Evolutionary conservation across 768 basidiomycete genomes (phyloP), one percentile per base, ranked within the genome.

Genomic region (Suillus tomentosus): DNA sequence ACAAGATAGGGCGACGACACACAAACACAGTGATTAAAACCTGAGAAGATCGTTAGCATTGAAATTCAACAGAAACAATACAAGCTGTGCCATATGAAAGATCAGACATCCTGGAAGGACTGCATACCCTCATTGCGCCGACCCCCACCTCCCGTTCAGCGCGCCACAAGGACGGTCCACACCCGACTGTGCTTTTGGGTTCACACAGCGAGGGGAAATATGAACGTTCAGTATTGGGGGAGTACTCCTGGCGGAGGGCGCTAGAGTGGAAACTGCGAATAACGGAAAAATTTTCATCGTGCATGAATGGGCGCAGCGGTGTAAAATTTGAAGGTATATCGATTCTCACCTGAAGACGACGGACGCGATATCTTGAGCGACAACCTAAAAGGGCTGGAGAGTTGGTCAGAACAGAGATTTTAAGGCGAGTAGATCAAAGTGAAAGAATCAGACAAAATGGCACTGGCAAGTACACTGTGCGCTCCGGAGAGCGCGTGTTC

Each of bases 71-170:
- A 19, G 5, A 2, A 60, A 17, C n/a, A 57, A 60, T 60, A 66
- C 65, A 56, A 45, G 72, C 69, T 73, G 70, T 68, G 74, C 70
- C 74, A 54, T 60, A 3, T 36, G 11, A 77, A 71, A 73, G 78
- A 76, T 91, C 90, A 91, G 90, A 91, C 90, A 92, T 91, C 89
- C 90, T 89, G 89, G 89, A 92, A 90, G 90, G 86, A 87, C 81
- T 77, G 34, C 70, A 70, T 77, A 74, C 89, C 81, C 87, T 81
- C 90, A 92, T 84, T 74, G 79, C 79, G 81, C 81, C 88, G 74
- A 89, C 89, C 89, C 83, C 85, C 85, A 80, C 85, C 81, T 88
- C 74, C 80, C 83, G 80, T 80, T 80, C 87, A 91, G 88, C 90
- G 88, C 86, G 87, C 87, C 69, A 27, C 59, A 73, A 70, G 66